Base-by-base conservation (phyloP, 2,329 filamentous ascomycete genomes). In the Monosporascus sp. region DNA sequence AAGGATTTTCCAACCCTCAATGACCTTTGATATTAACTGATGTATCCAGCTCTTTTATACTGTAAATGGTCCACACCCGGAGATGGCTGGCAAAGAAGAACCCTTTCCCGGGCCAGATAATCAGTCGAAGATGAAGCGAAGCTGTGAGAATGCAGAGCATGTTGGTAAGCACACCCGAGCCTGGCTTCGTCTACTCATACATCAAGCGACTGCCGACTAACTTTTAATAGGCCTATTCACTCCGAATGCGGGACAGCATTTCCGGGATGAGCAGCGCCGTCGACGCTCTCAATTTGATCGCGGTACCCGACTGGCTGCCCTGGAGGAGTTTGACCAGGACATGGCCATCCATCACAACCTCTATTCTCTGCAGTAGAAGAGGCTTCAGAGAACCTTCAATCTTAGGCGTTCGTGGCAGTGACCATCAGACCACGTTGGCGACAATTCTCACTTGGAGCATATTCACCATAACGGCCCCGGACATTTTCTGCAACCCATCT, bases 131-230 rank as follows among this genome's bases (percentile, higher is more conserved):
- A 87, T 94, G 78, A 88, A 91, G 72, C 82, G 91, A 55, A 94
- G 89, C 60, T 87, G 89, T 55, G 89, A 95, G 67, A 95, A 94
- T 67, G 91, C 91, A 2, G 87, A 91, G 66, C 86, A 90, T 65
- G 84, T 93, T 60, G 91, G 91, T 84, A 68, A 69, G 86, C 78
- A 50, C 52, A 11, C 26, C 26, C 6, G n/a, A 3, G 17, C 31
- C 9, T 35, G 31, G 26, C 2, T 31, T 22, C 7, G 7, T 20
- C 26, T 8, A 17, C 8, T 27, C 8, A 27, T 17, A 22, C 26
- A 43, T 2, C 20, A 26, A 14, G 24, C 16, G 16, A 14, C 16
- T 49, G 19, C 58, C 62, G 46, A 65, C 20, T 38, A 51, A 35
- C n/a, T 4, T 16, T 35, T 47, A 49, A 14, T 44, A 89, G 87